phyloP scores from a whole-genome alignment of 371 early-diverging fungal species.

The Actinomortierella ambigua region DNA sequence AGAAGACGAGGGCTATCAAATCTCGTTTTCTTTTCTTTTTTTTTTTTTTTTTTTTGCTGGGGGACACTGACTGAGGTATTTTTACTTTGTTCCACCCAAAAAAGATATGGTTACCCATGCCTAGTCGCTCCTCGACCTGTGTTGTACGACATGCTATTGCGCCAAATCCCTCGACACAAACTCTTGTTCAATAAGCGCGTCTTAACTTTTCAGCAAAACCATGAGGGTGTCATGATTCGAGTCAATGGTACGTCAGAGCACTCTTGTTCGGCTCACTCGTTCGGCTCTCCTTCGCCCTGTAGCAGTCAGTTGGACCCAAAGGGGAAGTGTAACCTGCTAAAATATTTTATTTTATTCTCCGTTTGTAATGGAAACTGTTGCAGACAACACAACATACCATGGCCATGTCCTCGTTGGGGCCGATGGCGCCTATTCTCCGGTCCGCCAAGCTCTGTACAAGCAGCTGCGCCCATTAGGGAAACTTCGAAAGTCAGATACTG shows the following conservation, averaged over 20 bases:
- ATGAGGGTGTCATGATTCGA: constrained; percentile 9
- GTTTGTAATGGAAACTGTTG: neutral
- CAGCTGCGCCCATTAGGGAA: neutral
- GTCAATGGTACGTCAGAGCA: too few relatives aligned
- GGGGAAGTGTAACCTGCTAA: too few relatives aligned
- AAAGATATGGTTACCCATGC: too few relatives aligned
- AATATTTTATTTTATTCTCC: too few relatives aligned
- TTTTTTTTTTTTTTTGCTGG: too few relatives aligned
- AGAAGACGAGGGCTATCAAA: too few relatives aligned
- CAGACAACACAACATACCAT: constrained; percentile 4
- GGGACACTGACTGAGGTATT: too few relatives aligned
- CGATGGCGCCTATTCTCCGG: constrained; percentile 23
- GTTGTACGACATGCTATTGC: constrained; percentile 10
- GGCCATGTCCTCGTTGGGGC: constrained; percentile 24
- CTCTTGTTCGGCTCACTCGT: too few relatives aligned
- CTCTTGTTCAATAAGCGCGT: constrained; percentile 14
- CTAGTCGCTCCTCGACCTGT: constrained; percentile 8
- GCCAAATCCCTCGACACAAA: constrained; percentile 6
- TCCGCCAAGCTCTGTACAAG: constrained; percentile 20
- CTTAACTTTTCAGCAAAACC: neutral
- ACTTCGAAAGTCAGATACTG: constrained; percentile 8
- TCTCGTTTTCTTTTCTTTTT: too few relatives aligned
- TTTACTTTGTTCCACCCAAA: too few relatives aligned
- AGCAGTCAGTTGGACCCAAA: too few relatives aligned
- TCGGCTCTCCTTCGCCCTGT: too few relatives aligned